Percentiles rank a stretch among this genome's conserved stretches.
Conservation (phyloP, 2,329 filamentous ascomycete genomes). For the Daldinia sp. region DNA sequence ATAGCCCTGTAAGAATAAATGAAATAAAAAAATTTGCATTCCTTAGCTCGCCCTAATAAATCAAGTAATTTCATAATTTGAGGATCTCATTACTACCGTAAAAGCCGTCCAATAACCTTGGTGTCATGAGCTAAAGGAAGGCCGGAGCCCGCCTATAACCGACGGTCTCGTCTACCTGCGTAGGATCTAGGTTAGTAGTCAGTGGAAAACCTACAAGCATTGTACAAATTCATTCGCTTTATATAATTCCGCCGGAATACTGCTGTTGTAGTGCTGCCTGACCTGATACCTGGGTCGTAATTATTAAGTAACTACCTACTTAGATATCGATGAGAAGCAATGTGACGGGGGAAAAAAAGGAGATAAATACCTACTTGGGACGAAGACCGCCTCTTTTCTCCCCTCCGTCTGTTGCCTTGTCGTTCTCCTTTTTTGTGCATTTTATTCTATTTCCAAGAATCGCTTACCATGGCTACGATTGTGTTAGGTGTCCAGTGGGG, state of each 20-base stretch:
- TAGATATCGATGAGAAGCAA: no score
- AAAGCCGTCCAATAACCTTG: not conserved
- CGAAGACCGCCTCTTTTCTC: not conserved
- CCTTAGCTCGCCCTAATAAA: not conserved
- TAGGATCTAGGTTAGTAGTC: not conserved
- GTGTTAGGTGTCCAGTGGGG: constrained; percentile 34
- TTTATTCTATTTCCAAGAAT: not conserved
- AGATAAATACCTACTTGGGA: constrained; percentile 16
- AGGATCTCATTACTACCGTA: not conserved
- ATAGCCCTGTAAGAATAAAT: not conserved
- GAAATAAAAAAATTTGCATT: not conserved
- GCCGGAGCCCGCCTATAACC: constrained; percentile 3
- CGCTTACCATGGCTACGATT: constrained; percentile 27
- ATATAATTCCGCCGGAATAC: not conserved
- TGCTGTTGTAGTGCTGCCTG: no score
- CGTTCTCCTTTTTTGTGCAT: not conserved
- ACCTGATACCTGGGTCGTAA: no score
- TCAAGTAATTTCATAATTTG: not conserved
- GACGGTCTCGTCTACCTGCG: not conserved
- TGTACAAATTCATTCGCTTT: not conserved
- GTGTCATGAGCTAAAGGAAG: not conserved
- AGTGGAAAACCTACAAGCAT: not conserved
- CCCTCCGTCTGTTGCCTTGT: constrained; percentile 3
- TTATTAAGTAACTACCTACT: no score
- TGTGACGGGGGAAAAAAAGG: no score